Base-by-base conservation (phyloP, 805 yeast species). In the Schwanniomyces occidentalis region DNA sequence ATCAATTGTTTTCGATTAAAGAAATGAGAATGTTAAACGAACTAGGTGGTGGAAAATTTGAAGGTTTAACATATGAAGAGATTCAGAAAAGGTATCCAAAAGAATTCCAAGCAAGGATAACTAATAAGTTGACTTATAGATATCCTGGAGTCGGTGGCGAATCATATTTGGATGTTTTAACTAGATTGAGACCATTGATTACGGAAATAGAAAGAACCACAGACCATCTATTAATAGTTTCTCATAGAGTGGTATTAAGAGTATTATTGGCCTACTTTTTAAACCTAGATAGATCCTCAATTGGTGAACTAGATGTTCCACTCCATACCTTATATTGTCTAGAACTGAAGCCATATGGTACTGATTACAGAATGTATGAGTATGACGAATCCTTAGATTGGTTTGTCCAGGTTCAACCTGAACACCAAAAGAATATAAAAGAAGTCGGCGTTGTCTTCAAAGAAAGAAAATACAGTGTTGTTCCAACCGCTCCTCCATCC, bases 121-220 rank as follows among this genome's bases (percentile, higher is more conserved):
- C 72, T 26, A 84, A 88, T 59, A 91, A 91, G 60, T 70, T 91
- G 48, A 70, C 82, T 12, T 91, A 91, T 60, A 70, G 99, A 41
- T 91, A 91, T 54, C 99, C 98, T 1, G 99, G 99, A 4, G 85
- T 88, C 32, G 97, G 98, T 6, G 99, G 99, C 12, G 99, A 91
- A 60, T 85, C 95, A 0, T 91, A 91, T 49, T 64, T 91, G 47
- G 98, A 91, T 61, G 99, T 93, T 8, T 83, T 93, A 52, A 87
- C 89, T 46, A 72, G 99, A 42, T 71, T 91, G 37, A 73, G 95
- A 41, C 95, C 97, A 1, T 77, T 91, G 13, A 91, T 91, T 43
- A 88, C 88, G 8, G 99, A 91, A 58, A 76, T 93, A 31, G 99
- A 91, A 57, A 71, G 99, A 45, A 86, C 95, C 27, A 83, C 86